Base-by-base conservation (phyloP, 208 protist genomes). In the Leishmania tropica region DNA sequence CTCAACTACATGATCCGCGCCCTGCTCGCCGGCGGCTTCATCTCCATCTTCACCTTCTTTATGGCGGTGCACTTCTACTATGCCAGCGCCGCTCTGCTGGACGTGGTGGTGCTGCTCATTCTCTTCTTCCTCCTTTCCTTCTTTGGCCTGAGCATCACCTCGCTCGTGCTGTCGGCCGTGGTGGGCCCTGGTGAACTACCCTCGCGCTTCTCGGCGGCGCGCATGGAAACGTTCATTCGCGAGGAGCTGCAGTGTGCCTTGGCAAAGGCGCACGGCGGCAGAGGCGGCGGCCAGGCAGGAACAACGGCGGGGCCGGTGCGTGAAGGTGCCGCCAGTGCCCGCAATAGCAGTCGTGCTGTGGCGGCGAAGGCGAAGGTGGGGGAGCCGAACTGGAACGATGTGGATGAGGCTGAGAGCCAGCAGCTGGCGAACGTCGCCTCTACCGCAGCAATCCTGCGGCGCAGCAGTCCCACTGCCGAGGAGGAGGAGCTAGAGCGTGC, bases 141-240 rank as follows among this genome's bases (percentile, higher is more conserved):
- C 37, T 73, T 81, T 24, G 71, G 51, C 5, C 40, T 86, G 7
- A 83, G 83, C 58, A 3, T 89, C 56, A 47, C n/a, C n/a, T 81
- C 78, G 7, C 77, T 81, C 37, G 54, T 70, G 40, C 70, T 81
- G 64, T 60, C 51, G 40, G 62, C 79, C 19, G 19, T 56, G 3
- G 80, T 83, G 28, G 79, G 84, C 31, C 87, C 89, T 3, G 90
- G 88, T 31, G 48, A 67, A 10, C 54, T 88, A 37, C 90, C 87
- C 6, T 76, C 70, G 8, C 90, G 90, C 78, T 80, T 93, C 47
- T 83, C 82, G 1, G 83, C 83, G 28, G 75, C 76, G 37, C 83
- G 79, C 72, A 79, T 93, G 65, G 88, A 93, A 76, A 81, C 53
- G 28, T 90, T 91, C 83, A 81, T 93, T 51, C 84, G 84, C 1